These are phyloP conservation scores for Paecilomyces sp. DNA, from an alignment of 2,329 filamentous ascomycete genomes.

Conservation along the genomic window DNA sequence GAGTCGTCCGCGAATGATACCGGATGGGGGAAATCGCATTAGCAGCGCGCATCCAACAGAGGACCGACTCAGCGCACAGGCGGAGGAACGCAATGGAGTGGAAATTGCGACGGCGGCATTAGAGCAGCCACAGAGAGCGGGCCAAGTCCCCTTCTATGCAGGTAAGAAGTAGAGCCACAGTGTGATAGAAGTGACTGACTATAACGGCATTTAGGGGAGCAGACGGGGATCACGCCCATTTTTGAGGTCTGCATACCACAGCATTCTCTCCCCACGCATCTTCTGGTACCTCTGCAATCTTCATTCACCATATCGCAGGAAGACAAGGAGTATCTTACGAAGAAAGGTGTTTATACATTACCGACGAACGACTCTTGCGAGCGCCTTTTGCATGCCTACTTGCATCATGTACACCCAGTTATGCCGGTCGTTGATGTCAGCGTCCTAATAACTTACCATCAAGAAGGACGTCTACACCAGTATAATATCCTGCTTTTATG, in stretches of 20 bases:
- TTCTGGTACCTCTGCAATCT: conserved; percentile 11
- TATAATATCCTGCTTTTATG: conserved; percentile 32
- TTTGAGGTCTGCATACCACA: conserved; percentile 13
- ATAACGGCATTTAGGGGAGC: conserved; percentile 9
- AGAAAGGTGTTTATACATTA: conserved; percentile 28
- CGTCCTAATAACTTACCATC: conserved; percentile 20
- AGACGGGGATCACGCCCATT: conserved; percentile 14
- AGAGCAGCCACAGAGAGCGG: conserved; percentile 8
- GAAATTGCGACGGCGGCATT: conserved; percentile 18
- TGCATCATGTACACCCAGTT: conserved; percentile 31
- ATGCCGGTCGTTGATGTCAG: conserved; percentile 29
- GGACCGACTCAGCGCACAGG: conserved; percentile 4
- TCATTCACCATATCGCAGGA: background rate
- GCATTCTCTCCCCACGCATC: conserved; percentile 12
- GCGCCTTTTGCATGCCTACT: conserved; percentile 27
- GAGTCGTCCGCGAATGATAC: background rate
- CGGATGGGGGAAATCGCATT: background rate
- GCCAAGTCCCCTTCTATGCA: conserved; percentile 18
- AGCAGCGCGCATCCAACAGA: conserved; percentile 3
- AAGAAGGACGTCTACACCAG: conserved; percentile 16
- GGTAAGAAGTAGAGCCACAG: conserved; percentile 6
- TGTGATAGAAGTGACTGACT: background rate
- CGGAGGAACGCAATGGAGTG: conserved; percentile 16
- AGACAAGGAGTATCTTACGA: conserved; percentile 1
- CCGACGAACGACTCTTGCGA: conserved; percentile 22